phyloP scores from a whole-genome alignment of 1,139 yeast genomes.

The Yamadazyma friedrichii region DNA sequence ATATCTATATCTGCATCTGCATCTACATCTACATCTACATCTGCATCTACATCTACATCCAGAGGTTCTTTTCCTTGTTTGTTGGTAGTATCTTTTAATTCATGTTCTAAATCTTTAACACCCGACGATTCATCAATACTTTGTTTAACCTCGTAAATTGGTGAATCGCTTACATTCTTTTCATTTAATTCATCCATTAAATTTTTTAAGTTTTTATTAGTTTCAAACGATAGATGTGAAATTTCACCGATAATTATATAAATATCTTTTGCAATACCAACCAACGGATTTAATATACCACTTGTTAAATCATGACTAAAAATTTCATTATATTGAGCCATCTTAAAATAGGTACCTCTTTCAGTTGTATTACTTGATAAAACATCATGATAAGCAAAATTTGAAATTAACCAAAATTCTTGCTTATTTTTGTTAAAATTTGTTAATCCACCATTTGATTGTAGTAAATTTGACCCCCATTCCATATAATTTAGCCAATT shows the following conservation, averaged over 20 bases:
- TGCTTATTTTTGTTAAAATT: conserved; percentile 53
- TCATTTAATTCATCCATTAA: conserved; percentile 13
- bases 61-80: no score
- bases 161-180: conserved; percentile 12
- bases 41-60: no score
- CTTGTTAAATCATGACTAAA: conserved; percentile 39
- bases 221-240: conserved; percentile 56
- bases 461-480: conserved; percentile 60
- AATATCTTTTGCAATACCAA: conserved; percentile 70
- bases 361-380: conserved; percentile 60
- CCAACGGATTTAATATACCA: conserved; percentile 60
- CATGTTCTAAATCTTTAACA: not conserved
- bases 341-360: conserved; percentile 57
- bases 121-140: not conserved
- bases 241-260: conserved; percentile 69
- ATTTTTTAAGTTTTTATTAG: conserved; percentile 28
- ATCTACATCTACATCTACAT: no score
- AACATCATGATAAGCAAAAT: conserved; percentile 80
- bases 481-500: conserved; percentile 64
- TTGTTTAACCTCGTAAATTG: conserved; percentile 6
- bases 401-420: conserved; percentile 74
- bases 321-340: conserved; percentile 54
- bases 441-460: conserved; percentile 59
- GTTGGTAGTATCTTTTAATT: not conserved
- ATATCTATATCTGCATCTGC: no score